These are phyloP conservation scores for Vigna angularis DNA, from an alignment of 306 rosid genomes.

Conservation along the genomic window DNA sequence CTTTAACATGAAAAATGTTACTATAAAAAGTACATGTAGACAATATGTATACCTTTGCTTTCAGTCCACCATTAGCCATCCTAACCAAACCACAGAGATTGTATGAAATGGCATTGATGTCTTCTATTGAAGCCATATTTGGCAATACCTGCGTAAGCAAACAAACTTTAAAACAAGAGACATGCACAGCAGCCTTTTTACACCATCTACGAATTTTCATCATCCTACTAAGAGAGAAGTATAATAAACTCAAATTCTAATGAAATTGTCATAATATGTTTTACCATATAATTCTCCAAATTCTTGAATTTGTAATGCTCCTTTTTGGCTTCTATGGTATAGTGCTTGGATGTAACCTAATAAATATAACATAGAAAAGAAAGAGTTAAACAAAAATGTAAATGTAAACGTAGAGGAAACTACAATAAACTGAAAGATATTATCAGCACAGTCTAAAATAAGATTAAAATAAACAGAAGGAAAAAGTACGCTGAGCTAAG, in stretches of 20 bases:
- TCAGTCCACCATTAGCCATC: conserved; percentile 70
- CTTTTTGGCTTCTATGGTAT: conserved; percentile 85
- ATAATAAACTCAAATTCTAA: conserved; percentile 35
- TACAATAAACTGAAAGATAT: conserved; percentile 15
- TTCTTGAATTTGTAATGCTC: conserved; percentile 89
- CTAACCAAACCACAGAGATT: conserved; percentile 87
- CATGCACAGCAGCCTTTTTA: conserved; percentile 19
- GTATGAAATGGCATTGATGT: conserved; percentile 78
- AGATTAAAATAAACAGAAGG: neutral
- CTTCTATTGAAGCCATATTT: conserved; percentile 92
- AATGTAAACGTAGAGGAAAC: conserved; percentile 21
- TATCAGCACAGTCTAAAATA: conserved; percentile 19
- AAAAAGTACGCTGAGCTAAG: neutral
- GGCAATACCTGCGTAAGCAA: conserved; percentile 80
- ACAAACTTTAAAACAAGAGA: conserved; percentile 33
- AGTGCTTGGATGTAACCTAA: conserved; percentile 89
- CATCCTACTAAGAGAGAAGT: conserved; percentile 28
- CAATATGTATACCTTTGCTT: conserved; percentile 72
- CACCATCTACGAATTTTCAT: conserved; percentile 32
- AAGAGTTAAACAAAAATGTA: neutral
- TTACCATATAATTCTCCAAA: conserved; percentile 85
- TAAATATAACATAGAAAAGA: conserved; percentile 47
- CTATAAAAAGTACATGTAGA: conserved; percentile 34
- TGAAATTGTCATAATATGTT: conserved; percentile 10
- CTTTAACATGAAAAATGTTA: conserved; percentile 35